Percentiles rank a stretch among this genome's conserved stretches.
These are phyloP conservation scores for Phylloboletellus chloephorus DNA, from an alignment of 1,284 basidiomycete species.

Conservation along the genomic window DNA sequence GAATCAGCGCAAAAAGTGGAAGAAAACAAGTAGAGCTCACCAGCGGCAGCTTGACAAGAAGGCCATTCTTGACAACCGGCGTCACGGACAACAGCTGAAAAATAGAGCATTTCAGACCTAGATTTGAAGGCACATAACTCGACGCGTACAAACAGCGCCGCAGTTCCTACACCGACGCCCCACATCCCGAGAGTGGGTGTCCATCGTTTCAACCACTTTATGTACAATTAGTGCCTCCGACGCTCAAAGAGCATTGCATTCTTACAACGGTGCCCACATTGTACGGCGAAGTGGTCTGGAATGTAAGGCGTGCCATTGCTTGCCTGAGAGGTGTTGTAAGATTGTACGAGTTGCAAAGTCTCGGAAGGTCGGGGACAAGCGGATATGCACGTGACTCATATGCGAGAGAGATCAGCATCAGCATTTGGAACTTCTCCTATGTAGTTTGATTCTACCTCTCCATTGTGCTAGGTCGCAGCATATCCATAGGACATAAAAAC, in stretches of 20 bases:
- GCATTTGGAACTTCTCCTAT: too few species aligned
- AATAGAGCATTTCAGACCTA: conserved; percentile 5
- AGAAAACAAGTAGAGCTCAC: conserved; percentile 36
- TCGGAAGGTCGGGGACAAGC: conserved; percentile 14
- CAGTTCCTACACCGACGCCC: conserved; percentile 62
- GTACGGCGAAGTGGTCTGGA: conserved; percentile 21
- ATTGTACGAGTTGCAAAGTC: background rate
- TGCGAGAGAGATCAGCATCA: too few species aligned
- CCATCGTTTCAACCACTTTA: conserved; percentile 53
- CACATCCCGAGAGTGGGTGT: conserved; percentile 55
- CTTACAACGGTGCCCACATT: conserved; percentile 22
- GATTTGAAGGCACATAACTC: conserved; percentile 4
- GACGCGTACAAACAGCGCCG: conserved; percentile 57
- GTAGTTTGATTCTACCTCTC: background rate
- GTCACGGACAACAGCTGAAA: conserved; percentile 57
- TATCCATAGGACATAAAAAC: background rate
- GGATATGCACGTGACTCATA: conserved; percentile 23
- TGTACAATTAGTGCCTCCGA: background rate
- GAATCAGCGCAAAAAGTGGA: conserved; percentile 5
- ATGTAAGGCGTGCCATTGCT: conserved; percentile 25
- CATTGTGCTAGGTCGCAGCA: background rate
- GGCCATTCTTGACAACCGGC: conserved; percentile 57
- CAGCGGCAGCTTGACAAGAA: conserved; percentile 53
- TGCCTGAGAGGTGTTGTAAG: background rate
- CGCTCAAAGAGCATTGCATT: background rate